Evolutionary conservation across 2,329 filamentous ascomycete species (phyloP), one percentile per base, ranked within the genome.

Genomic region (Colletotrichum scovillei): DNA sequence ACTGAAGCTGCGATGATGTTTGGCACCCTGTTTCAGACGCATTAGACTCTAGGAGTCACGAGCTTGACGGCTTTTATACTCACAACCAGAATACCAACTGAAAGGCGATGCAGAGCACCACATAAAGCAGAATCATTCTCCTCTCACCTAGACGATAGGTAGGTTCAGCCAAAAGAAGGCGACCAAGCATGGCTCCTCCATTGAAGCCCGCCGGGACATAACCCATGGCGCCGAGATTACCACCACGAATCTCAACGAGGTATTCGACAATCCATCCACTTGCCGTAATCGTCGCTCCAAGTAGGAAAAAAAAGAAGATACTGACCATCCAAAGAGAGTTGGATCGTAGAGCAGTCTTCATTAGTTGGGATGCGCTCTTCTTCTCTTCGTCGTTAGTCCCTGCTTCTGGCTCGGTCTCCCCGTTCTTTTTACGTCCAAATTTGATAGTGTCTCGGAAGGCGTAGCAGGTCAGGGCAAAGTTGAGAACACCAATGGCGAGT

Each of bases 251-350:
- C 2, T 86, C 85, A 7, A 92, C 88, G 3, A 93, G 84, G 68
- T 90, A 93, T 75, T 92, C 89, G 2, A 92, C 90, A 0, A 92
- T 87, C 91, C 90, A 93, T 1, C 91, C 90, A 72, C 82, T 79
- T 0, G 89, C 87, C 0, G 90, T 92, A 2, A 91, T 85, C 1
- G 78, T 79, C 0, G 86, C 87, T 0, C 91, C 91, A 0, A 92
- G 82, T 64, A 89, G 88, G 78, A 92, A 91, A 81, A 92, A 92
- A 81, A 89, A 92, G 79, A 91, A 92, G 2, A 91, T 67, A 62
- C 89, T 90, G 3, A 92, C 77, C 0, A 91, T 78, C 88, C 90
- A 92, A 4, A 92, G 81, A 4, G 83, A 84, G 19, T 82, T 86
- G 1, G 79, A 84, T 16, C 77, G 80, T 0, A 90, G 73, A 0